These are phyloP conservation scores for Aschersonia sp. DNA, from an alignment of 2,329 filamentous ascomycete genomes.

Conservation along the genomic window DNA sequence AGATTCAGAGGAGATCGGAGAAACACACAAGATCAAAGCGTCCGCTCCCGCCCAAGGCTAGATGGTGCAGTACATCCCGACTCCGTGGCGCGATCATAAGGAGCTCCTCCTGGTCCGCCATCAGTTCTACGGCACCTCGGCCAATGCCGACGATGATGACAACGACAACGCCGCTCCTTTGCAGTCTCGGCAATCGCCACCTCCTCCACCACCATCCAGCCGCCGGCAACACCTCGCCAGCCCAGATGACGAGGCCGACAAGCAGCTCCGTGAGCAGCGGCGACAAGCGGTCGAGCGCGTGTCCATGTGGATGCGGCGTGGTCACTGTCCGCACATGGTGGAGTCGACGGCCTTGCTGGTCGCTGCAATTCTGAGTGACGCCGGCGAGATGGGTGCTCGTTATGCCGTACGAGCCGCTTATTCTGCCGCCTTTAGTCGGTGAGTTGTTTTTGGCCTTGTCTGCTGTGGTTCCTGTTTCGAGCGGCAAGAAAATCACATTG, in stretches of 20 bases:
- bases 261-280: slow-evolving; percentile 12
- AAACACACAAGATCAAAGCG: not conserved
- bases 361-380: slow-evolving; percentile 53
- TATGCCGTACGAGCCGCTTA: slow-evolving; percentile 57
- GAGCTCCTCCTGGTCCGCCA: slow-evolving; percentile 53
- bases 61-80: slow-evolving; percentile 61
- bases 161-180: not conserved
- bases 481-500: too few species aligned
- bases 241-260: slow-evolving; percentile 4
- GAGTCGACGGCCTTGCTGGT: slow-evolving; percentile 64
- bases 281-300: slow-evolving; percentile 40
- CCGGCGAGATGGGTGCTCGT: slow-evolving; percentile 14
- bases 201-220: not conserved
- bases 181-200: not conserved
- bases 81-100: slow-evolving; percentile 52
- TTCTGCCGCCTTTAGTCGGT: slow-evolving; percentile 61
- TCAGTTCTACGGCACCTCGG: slow-evolving; percentile 38
- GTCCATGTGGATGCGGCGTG: slow-evolving; percentile 57
- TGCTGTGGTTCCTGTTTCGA: not conserved
- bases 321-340: slow-evolving; percentile 62
- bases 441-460: slow-evolving; percentile 15
- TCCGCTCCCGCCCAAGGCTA: too few species aligned
- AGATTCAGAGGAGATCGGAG: not conserved
- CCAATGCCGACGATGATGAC: not conserved
- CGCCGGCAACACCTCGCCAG: not conserved